Base-by-base conservation (phyloP, 2,329 filamentous ascomycete species). In the Helotiales sp. region DNA sequence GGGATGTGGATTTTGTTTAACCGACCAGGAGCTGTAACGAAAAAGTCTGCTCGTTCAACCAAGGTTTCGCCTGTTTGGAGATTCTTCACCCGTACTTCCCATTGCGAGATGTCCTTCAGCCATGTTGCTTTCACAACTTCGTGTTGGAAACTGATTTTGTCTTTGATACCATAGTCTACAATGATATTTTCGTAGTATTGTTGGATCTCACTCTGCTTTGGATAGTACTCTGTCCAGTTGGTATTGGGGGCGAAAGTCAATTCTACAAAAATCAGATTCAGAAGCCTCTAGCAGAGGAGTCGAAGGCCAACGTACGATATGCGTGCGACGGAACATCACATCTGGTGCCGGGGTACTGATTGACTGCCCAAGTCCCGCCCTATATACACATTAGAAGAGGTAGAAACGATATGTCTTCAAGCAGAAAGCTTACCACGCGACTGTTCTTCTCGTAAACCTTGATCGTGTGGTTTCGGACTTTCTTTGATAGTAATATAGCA, bases 171-270 rank as follows among this genome's bases (percentile, higher is more conserved):
- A 68, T 89, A 80, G 63, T 25, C 38, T 9, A 17, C 10, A 9
- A 42, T 42, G 10, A 89, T 87, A 12, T 75, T 75, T 64, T 87
- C 79, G 83, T 85, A 85, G 67, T 90, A 90, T 19, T 82, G 77
- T 6, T 78, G 74, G 58, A 90, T 90, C 69, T 90, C 88, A 5
- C 73, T 69, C 0, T 86, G 86, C 19, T 82, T 81, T 0, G 87
- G 81, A 65, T 88, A 90, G 57, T 85, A 78, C 64, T 88, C 84
- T 0, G 79, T 79, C 87, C 88, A 91, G 60, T 87, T 77, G 0
- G 78, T 81, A 55, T 89, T 90, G 6, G 38, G 38, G 5, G 38
- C 38, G 38, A 42, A 42, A 15, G 38, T 42, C n/a, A 42, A 42
- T 19, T 42, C 38, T 42, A 7, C 10, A 19, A 12, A 17, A 42